phyloP scores from a whole-genome alignment of 2,329 filamentous ascomycete genomes.

The Falciphora oryzae region DNA sequence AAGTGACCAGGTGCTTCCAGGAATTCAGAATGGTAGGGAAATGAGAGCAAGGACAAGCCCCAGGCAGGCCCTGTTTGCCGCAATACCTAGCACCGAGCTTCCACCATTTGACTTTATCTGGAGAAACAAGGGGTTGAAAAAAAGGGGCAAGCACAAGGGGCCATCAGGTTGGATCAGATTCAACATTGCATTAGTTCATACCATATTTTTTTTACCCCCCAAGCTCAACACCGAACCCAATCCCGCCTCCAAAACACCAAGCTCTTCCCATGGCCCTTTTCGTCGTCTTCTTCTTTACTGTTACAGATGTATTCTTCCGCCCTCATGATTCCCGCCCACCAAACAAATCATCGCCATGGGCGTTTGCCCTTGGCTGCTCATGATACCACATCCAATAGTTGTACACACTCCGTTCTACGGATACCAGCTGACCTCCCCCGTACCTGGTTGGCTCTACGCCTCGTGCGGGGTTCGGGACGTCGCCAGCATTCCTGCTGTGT shows the following conservation, averaged over 20 bases:
- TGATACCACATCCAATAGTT: not conserved
- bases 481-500: not conserved
- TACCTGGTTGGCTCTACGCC: not conserved
- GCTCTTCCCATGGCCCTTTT: not conserved
- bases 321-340: not conserved
- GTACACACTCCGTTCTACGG: not conserved
- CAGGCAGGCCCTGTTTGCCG: too few relatives aligned
- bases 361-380: not conserved
- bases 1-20: too few relatives aligned
- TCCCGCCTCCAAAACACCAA: not conserved
- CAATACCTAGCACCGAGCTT: too few relatives aligned
- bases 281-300: not conserved
- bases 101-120: too few relatives aligned
- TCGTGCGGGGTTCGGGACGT: not conserved
- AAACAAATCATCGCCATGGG: not conserved
- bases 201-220: not conserved
- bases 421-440: not conserved
- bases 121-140: not conserved
- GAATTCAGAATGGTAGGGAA: not conserved
- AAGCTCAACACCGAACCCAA: not conserved
- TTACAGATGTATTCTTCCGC: not conserved
- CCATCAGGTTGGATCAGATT: not conserved
- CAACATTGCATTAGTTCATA: conserved; percentile 3
- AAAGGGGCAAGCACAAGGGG: not conserved
- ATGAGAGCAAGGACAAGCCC: not conserved